phyloP scores from a whole-genome alignment of 176 grass and related monocot genomes.

The Carex kokanica region DNA sequence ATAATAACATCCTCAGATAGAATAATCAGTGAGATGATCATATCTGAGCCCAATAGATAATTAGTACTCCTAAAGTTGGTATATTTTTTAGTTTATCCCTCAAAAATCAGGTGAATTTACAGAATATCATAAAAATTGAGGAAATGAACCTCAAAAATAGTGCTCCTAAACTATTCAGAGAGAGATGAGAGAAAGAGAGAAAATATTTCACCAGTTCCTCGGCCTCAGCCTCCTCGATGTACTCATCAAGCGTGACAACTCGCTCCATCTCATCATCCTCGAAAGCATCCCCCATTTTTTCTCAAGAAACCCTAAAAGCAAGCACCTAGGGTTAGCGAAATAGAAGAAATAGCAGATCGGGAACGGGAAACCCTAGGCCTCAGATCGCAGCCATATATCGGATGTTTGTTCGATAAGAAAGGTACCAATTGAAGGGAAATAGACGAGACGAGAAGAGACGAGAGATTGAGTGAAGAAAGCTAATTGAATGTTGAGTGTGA shows the following conservation, averaged over 20 bases:
- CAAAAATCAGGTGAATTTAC: not conserved
- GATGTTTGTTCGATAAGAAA: not conserved
- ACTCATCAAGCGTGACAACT: constrained; percentile 64
- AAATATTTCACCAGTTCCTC: constrained; percentile 54
- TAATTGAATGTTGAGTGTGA: not conserved
- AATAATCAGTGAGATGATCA: not conserved
- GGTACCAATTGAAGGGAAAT: not conserved
- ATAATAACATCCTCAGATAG: not conserved
- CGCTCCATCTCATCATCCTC: constrained; percentile 62
- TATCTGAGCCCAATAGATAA: not conserved
- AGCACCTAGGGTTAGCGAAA: constrained; percentile 6
- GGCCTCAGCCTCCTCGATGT: constrained; percentile 82
- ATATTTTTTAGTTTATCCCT: not conserved
- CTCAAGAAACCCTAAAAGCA: constrained; percentile 25
- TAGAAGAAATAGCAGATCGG: not conserved
- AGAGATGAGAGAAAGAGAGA: not conserved
- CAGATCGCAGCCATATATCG: not conserved
- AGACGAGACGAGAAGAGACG: too few species aligned
- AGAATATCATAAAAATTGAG: not conserved
- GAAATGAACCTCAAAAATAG: too few species aligned
- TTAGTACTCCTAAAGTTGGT: not conserved
- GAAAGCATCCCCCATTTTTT: constrained; percentile 58
- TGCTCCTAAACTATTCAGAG: too few species aligned
- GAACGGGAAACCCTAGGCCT: constrained; percentile 15
- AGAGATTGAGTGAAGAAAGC: constrained; percentile 21